phyloP scores from a whole-genome alignment of 2,329 filamentous ascomycete genomes.

The Talaromyces sp. region DNA sequence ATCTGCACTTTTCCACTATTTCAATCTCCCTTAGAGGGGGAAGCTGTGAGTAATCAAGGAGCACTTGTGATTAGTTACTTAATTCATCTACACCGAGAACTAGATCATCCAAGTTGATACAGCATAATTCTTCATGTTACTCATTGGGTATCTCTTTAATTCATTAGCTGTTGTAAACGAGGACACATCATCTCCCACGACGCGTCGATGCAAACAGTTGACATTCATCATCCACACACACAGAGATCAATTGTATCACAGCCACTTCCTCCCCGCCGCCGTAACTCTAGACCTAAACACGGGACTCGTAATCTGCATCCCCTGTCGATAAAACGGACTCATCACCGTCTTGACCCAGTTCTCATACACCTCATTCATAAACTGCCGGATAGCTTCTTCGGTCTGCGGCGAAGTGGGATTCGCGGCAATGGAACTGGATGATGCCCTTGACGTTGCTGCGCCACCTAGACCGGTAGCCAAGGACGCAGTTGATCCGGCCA shows the following conservation, averaged over 20 bases:
- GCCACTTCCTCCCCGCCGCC: slow-evolving; percentile 86
- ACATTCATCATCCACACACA: neutral
- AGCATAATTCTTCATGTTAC: neutral
- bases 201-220: neutral
- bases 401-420: slow-evolving; percentile 87
- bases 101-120: neutral
- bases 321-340: slow-evolving; percentile 89
- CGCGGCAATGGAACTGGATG: slow-evolving; percentile 66
- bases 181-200: neutral
- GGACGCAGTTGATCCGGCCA: slow-evolving; percentile 16
- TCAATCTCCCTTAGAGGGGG: neutral
- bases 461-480: slow-evolving; percentile 17
- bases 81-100: neutral
- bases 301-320: slow-evolving; percentile 78
- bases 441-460: slow-evolving; percentile 33
- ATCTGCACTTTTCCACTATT: neutral
- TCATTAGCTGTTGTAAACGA: neutral
- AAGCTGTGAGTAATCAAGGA: neutral
- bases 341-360: slow-evolving; percentile 95
- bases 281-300: slow-evolving; percentile 77
- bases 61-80: neutral
- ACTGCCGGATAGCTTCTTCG: slow-evolving; percentile 91
- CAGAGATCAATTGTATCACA: slow-evolving; percentile 46
- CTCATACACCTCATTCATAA: slow-evolving; percentile 94
- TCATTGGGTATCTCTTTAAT: neutral